Evolutionary conservation across 2,329 filamentous ascomycete species (phyloP).

Genomic region (Talaromyces sp.): DNA sequence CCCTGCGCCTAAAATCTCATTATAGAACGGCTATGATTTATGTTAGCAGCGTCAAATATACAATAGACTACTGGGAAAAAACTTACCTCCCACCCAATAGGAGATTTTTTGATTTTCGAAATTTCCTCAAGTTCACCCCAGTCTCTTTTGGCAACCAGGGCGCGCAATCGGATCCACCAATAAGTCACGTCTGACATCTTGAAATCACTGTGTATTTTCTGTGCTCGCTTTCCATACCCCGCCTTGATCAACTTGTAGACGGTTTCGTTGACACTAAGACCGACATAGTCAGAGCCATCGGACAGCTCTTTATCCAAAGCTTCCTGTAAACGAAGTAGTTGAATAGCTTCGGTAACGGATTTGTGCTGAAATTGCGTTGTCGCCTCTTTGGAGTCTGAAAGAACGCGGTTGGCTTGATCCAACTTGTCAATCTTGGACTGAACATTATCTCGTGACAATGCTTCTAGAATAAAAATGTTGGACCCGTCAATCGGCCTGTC

Average conservation of each 20-base stretch:
- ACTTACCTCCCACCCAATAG: constrained; percentile 92
- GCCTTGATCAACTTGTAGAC: constrained; percentile 80
- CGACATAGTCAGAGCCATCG: constrained; percentile 59
- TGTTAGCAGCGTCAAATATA: constrained; percentile 21
- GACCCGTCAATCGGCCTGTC: constrained; percentile 85
- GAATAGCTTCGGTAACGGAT: constrained; percentile 71
- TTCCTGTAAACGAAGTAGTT: constrained; percentile 80
- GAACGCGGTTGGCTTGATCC: constrained; percentile 73
- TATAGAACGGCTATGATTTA: constrained; percentile 73
- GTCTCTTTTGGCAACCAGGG: constrained; percentile 81
- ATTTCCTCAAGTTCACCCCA: constrained; percentile 92
- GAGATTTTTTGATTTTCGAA: constrained; percentile 67
- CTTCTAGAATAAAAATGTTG: constrained; percentile 79
- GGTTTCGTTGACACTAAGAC: constrained; percentile 84
- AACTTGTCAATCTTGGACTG: constrained; percentile 76
- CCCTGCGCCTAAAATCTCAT: constrained; percentile 78
- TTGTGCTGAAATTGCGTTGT: constrained; percentile 61
- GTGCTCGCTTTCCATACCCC: constrained; percentile 77
- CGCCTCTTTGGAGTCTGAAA: constrained; percentile 77
- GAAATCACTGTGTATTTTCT: constrained; percentile 86
- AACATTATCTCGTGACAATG: constrained; percentile 65
- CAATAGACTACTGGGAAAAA: constrained; percentile 4
- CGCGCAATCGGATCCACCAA: constrained; percentile 82
- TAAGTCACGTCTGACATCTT: constrained; percentile 85
- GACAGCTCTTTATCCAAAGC: constrained; percentile 77